Percentiles rank a stretch among this genome's conserved stretches.
Conservation (phyloP, 106 monocot genomes). For the Vanilla planifolia region DNA sequence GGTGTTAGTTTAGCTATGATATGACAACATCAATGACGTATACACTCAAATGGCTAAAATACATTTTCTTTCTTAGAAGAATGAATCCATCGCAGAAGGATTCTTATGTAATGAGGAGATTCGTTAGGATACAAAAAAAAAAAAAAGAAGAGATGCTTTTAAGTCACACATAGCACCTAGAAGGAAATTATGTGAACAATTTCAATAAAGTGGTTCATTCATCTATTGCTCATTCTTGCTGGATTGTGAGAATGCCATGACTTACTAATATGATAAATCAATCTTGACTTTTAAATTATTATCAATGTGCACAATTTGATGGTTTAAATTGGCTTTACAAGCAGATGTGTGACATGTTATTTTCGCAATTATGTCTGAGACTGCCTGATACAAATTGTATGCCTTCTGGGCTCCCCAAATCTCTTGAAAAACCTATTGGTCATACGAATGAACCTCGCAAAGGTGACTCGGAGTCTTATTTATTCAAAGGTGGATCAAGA, state of each 20-base stretch:
- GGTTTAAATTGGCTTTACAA: slow-evolving; percentile 3
- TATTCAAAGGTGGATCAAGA: background rate
- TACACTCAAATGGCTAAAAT: no score
- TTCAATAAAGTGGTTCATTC: background rate
- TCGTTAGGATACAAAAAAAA: no score
- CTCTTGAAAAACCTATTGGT: slow-evolving; percentile 21
- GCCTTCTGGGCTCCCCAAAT: slow-evolving; percentile 21
- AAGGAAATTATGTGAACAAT: background rate
- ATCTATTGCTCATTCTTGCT: background rate
- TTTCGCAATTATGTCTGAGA: slow-evolving; percentile 82
- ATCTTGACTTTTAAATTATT: no score
- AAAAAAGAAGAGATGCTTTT: no score
- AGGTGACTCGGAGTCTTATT: slow-evolving; percentile 11
- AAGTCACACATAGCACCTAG: background rate
- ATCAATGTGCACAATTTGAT: slow-evolving; percentile 4
- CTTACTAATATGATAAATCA: no score
- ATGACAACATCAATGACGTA: no score
- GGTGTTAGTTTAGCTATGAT: no score
- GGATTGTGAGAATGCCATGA: no score
- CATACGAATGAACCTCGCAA: slow-evolving; percentile 19
- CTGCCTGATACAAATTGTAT: slow-evolving; percentile 33
- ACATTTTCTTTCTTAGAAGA: no score
- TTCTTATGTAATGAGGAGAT: no score
- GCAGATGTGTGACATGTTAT: slow-evolving; percentile 95
- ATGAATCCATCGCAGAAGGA: no score